Base-by-base conservation (phyloP, 2,329 filamentous ascomycete species). In the Epichloe sibirici region DNA sequence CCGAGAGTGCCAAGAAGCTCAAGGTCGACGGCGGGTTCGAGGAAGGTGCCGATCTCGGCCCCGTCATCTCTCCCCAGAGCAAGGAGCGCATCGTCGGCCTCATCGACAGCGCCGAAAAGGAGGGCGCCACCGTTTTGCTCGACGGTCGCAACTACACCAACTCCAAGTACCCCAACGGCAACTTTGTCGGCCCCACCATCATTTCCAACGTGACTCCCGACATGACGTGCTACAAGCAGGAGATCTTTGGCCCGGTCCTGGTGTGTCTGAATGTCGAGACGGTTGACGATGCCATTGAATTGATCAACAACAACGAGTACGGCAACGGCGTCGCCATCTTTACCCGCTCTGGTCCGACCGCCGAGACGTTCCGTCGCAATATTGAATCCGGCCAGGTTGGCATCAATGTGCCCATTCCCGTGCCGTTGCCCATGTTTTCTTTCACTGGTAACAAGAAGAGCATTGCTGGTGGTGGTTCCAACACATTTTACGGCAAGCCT, bases 401-500 rank as follows among this genome's bases (percentile, higher is more conserved):
- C 48, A 86, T 93, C 73, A 93, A 93, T 62, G 86, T 90, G 11
- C 85, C 85, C 21, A 90, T 90, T 62, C 86, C 80, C 45, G 82
- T 85, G 55, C 82, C 82, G 13, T 71, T 86, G 60, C 82, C 82
- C 64, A 83, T 85, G 77, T 86, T 85, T 70, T 82, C 78, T 52
- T 86, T 86, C 67, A 86, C 82, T 31, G 83, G 82, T 45, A 86
- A 86, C 74, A 91, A 98, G 83, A 90, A 86, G 78, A 89, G 83
- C 63, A 77, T 97, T 53, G 93, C 93, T 0, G 93, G 91, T 51
- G 90, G 90, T 50, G 91, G 93, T 56, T 86, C 88, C 39, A 95
- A 81, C 72, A 95, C 90, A 15, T 97, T 98, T 68, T 98, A 98
- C 71, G 93, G 93, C 59, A 86, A 88, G 70, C 88, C 90, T 0